These are phyloP conservation scores for Trypanosoma caninum DNA, from an alignment of 208 protist species.

Conservation along the genomic window DNA sequence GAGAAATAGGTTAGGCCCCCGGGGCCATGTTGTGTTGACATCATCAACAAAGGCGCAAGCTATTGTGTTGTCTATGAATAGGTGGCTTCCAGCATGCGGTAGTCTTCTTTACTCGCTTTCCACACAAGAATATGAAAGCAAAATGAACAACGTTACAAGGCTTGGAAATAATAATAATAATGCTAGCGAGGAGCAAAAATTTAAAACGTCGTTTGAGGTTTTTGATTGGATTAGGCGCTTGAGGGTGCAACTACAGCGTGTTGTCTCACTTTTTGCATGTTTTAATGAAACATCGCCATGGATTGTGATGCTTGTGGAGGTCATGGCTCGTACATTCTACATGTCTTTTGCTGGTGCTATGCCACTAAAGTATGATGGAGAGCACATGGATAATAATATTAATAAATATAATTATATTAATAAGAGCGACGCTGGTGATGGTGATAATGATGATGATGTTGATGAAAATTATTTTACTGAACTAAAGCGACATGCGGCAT, in stretches of 20 bases:
- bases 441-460: neutral
- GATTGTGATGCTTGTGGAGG: slow-evolving; percentile 16
- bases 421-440: neutral
- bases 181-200: neutral
- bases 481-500: slow-evolving; percentile 2
- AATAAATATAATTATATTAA: too few species aligned
- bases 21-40: slow-evolving; percentile 13
- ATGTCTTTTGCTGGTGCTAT: too few species aligned
- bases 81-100: slow-evolving; percentile 16
- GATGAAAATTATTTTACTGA: neutral
- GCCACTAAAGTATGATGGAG: too few species aligned
- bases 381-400: too few species aligned
- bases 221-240: slow-evolving; percentile 12
- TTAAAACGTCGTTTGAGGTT: neutral
- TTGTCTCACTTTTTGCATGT: slow-evolving; percentile 11
- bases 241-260: slow-evolving; percentile 11
- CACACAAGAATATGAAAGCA: neutral
- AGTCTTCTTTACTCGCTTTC: slow-evolving; percentile 12
- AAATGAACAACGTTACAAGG: too few species aligned
- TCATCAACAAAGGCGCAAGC: slow-evolving; percentile 8
- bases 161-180: neutral
- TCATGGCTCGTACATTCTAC: slow-evolving; percentile 4
- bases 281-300: slow-evolving; percentile 21
- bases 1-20: neutral
- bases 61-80: slow-evolving; percentile 16